phyloP scores from a whole-genome alignment of 768 basidiomycete species.

The Strobilomyces dryophilus region DNA sequence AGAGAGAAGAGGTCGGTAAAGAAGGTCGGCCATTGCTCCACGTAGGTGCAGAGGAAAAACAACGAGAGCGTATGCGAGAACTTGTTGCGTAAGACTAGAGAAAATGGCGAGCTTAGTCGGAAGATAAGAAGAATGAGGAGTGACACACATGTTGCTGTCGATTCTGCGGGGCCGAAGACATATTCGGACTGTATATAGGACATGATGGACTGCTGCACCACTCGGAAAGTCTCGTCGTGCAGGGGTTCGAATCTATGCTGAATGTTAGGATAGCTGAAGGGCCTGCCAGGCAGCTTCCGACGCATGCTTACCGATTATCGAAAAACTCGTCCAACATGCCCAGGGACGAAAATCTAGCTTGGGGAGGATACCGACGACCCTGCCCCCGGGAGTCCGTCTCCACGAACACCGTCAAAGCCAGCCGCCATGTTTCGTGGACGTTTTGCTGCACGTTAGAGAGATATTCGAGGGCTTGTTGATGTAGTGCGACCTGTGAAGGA shows the following conservation, averaged over 20 bases:
- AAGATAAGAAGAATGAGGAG: neutral
- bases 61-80: constrained; percentile 88
- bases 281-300: neutral
- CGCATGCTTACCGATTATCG: constrained; percentile 65
- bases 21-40: constrained; percentile 82
- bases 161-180: constrained; percentile 79
- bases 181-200: constrained; percentile 88
- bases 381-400: constrained; percentile 55
- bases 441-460: constrained; percentile 75
- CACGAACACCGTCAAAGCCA: constrained; percentile 73
- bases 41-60: constrained; percentile 85
- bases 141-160: constrained; percentile 72
- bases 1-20: constrained; percentile 74
- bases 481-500: constrained; percentile 62
- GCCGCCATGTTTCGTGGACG: constrained; percentile 71
- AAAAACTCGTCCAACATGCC: constrained; percentile 79
- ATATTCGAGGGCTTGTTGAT: constrained; percentile 85
- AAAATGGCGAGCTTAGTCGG: constrained; percentile 10
- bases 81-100: constrained; percentile 86
- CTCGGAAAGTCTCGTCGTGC: constrained; percentile 65
- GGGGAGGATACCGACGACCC: constrained; percentile 57
- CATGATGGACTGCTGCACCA: constrained; percentile 71
- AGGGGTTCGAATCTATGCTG: constrained; percentile 55
- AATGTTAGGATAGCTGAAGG: constrained; percentile 5
- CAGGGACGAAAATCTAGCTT: constrained; percentile 78